Conservation (phyloP, 2,329 filamentous ascomycete genomes). For the Chalara sp. region DNA sequence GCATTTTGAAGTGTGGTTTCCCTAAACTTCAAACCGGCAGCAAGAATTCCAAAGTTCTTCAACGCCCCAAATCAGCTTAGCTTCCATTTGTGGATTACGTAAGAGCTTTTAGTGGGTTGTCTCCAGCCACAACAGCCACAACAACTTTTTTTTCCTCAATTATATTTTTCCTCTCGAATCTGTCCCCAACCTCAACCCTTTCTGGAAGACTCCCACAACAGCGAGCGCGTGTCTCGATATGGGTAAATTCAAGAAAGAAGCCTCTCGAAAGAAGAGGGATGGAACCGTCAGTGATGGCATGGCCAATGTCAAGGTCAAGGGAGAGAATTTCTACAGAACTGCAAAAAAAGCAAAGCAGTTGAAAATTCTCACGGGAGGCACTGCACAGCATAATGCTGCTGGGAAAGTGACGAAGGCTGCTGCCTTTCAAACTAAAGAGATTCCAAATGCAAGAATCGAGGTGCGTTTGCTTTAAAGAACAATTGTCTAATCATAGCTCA, state of each 20-base stretch:
- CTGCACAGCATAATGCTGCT: slow-evolving; percentile 70
- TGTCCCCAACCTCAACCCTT: slow-evolving; percentile 12
- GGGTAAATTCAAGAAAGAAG: slow-evolving; percentile 92
- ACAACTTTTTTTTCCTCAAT: slow-evolving; percentile 13
- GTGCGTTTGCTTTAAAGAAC: neutral
- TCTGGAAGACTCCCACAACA: neutral
- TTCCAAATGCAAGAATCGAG: slow-evolving; percentile 79
- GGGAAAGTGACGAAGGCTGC: slow-evolving; percentile 84
- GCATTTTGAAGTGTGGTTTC: slow-evolving; percentile 13
- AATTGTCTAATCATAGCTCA: neutral
- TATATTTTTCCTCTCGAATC: slow-evolving; percentile 7
- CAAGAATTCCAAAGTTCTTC: too few species aligned
- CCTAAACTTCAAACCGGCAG: too few species aligned
- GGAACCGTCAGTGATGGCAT: slow-evolving; percentile 82
- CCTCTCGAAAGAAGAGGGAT: slow-evolving; percentile 72
- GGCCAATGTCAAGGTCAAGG: slow-evolving; percentile 86
- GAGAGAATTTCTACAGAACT: slow-evolving; percentile 90
- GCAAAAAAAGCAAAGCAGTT: slow-evolving; percentile 90
- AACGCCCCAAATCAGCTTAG: too few species aligned
- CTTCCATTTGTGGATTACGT: too few species aligned
- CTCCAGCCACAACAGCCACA: slow-evolving; percentile 13
- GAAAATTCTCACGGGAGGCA: slow-evolving; percentile 80
- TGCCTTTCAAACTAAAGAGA: slow-evolving; percentile 73
- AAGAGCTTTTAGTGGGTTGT: too few species aligned
- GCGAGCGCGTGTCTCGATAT: slow-evolving; percentile 40